Conservation (phyloP, 140 eudicot genomes). For the Erigeron philadelphicus region DNA sequence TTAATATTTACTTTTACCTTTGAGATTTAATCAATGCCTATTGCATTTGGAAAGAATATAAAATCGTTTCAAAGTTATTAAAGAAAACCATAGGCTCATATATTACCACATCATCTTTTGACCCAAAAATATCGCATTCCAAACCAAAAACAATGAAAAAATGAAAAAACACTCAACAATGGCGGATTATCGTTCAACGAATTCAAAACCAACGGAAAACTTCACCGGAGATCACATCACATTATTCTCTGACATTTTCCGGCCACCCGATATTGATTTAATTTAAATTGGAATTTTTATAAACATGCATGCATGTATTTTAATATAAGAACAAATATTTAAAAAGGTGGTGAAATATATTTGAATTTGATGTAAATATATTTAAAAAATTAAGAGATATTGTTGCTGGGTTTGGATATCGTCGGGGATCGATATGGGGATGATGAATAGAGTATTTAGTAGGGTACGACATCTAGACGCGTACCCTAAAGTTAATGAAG, state of each 20-base stretch:
- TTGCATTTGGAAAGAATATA: too few species aligned
- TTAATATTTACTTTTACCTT: too few species aligned
- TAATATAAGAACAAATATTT: neutral
- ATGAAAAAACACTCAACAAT: constrained; percentile 14
- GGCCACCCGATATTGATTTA: constrained; percentile 22
- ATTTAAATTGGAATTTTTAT: neutral
- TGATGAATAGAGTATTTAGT: constrained; percentile 51
- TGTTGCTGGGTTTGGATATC: constrained; percentile 4
- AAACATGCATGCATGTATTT: neutral
- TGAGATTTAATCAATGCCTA: too few species aligned
- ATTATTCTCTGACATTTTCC: constrained; percentile 20
- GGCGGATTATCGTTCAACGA: constrained; percentile 30
- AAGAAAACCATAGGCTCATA: constrained; percentile 22
- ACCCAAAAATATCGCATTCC: constrained; percentile 19
- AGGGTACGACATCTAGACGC: constrained; percentile 64
- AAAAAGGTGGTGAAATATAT: constrained; percentile 6
- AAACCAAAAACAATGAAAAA: neutral
- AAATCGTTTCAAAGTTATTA: neutral
- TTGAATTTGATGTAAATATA: constrained; percentile 4
- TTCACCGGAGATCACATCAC: constrained; percentile 19
- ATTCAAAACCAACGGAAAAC: constrained; percentile 27
- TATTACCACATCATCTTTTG: constrained; percentile 9
- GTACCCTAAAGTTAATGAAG: constrained; percentile 83
- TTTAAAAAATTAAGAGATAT: neutral
- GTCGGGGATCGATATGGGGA: constrained; percentile 14